These are phyloP conservation scores for Xylaria telfairii DNA, from an alignment of 495 filamentous ascomycete genomes.

Conservation along the genomic window DNA sequence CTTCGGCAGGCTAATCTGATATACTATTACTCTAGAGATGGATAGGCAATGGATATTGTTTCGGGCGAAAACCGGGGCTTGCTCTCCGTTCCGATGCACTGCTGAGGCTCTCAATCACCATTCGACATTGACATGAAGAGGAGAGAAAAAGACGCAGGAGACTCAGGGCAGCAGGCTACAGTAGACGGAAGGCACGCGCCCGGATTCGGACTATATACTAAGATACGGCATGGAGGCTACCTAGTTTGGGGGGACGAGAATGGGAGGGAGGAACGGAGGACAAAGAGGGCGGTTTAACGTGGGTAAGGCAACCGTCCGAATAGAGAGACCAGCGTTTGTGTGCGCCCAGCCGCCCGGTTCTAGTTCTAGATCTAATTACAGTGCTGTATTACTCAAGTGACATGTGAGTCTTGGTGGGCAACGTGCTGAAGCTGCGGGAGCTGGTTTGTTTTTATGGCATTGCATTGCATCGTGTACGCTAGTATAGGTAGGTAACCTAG, in stretches of 20 bases:
- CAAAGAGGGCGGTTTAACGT: background rate
- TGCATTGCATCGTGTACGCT: background rate
- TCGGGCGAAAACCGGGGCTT: background rate
- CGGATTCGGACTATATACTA: background rate
- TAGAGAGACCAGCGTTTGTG: background rate
- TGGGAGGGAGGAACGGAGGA: background rate
- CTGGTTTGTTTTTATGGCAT: background rate
- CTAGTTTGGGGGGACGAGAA: background rate
- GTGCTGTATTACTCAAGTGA: background rate
- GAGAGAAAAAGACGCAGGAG: background rate
- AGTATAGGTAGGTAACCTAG: background rate
- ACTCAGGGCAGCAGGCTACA: background rate
- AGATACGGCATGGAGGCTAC: background rate
- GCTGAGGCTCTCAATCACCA: background rate
- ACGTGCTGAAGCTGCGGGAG: background rate
- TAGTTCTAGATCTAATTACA: background rate
- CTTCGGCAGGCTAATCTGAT: background rate
- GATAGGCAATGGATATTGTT: background rate
- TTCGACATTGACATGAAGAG: too few species aligned
- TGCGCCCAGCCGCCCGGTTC: conserved; percentile 11
- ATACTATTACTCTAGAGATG: background rate
- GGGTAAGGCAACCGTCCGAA: background rate
- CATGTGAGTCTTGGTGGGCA: background rate
- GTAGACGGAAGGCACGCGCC: background rate
- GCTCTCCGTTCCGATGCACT: background rate